phyloP scores from a whole-genome alignment of 305 asterid genomes.

The Lippia alba region DNA sequence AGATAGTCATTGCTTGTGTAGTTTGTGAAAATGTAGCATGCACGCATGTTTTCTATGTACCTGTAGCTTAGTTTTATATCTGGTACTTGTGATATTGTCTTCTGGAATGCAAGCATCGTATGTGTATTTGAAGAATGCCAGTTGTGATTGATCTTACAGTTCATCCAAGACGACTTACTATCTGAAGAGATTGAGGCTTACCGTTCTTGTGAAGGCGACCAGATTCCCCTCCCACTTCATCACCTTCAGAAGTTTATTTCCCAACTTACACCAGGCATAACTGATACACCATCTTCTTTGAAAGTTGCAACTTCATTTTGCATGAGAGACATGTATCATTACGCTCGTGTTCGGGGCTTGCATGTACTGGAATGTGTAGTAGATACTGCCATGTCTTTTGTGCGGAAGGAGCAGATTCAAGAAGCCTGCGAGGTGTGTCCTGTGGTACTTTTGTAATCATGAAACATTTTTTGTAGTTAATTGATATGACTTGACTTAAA shows the following conservation, averaged over 20 bases:
- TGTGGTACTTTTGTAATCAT: constrained; percentile 29
- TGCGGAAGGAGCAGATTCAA: constrained; percentile 77
- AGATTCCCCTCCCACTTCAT: constrained; percentile 72
- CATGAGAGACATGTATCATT: constrained; percentile 87
- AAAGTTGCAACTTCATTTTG: constrained; percentile 60
- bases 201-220: constrained; percentile 59
- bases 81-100: constrained; percentile 13
- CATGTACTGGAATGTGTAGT: constrained; percentile 74
- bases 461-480: constrained; percentile 23
- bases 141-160: constrained; percentile 54
- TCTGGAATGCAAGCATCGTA: not conserved
- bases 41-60: not conserved
- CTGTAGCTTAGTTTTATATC: constrained; percentile 11
- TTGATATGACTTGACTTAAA: constrained; percentile 15
- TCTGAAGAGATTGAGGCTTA: constrained; percentile 67
- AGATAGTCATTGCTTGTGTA: no score
- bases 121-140: constrained; percentile 33
- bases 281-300: constrained; percentile 40
- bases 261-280: constrained; percentile 50
- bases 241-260: constrained; percentile 59
- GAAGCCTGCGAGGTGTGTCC: constrained; percentile 85
- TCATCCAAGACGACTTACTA: constrained; percentile 79
- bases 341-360: constrained; percentile 83
- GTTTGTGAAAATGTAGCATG: no score
- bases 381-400: constrained; percentile 76